These are phyloP conservation scores for Silene noctiflora DNA, from an alignment of 179 eudicot genomes.

Conservation along the genomic window DNA sequence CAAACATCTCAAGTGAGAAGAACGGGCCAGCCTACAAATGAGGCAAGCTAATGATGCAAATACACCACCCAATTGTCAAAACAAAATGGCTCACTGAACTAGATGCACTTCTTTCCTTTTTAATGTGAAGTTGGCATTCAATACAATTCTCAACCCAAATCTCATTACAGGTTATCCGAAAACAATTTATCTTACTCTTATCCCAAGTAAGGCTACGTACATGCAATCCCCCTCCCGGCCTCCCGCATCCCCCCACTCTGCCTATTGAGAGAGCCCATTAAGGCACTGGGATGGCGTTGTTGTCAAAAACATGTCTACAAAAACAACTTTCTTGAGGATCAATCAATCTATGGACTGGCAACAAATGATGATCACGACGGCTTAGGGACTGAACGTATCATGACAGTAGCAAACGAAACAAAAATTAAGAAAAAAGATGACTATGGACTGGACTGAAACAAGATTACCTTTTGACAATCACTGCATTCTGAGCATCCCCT, in stretches of 20 bases:
- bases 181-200: no score
- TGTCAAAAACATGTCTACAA: background rate
- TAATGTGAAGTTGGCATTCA: background rate
- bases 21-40: background rate
- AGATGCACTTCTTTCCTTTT: background rate
- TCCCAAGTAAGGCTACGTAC: no score
- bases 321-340: background rate
- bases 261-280: no score
- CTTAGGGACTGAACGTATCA: conserved; percentile 3
- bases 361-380: background rate
- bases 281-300: background rate
- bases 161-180: no score
- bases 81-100: background rate
- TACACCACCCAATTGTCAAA: background rate
- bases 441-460: background rate
- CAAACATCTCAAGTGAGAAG: background rate
- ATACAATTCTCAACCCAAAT: background rate
- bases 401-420: background rate
- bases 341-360: background rate
- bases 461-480: conserved; percentile 55
- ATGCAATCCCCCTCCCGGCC: no score
- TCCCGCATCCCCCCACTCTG: no score
- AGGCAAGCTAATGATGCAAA: background rate
- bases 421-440: conserved; percentile 3
- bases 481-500: conserved; percentile 58